Percentiles rank a stretch among this genome's conserved stretches.
Conservation (phyloP, 345 rosid species). For the Gossypium longicalyx region DNA sequence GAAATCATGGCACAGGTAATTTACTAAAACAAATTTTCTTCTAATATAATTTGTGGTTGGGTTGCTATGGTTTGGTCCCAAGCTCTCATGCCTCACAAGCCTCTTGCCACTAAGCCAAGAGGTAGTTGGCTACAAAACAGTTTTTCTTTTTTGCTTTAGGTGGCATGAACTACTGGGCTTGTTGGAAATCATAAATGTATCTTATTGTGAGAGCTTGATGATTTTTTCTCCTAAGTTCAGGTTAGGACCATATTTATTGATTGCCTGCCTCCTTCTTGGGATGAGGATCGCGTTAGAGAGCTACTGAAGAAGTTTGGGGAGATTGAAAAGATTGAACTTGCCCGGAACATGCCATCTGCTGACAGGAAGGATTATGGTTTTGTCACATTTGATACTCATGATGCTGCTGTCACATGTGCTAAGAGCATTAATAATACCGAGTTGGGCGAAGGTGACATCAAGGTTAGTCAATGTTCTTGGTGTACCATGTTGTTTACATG, state of each 20-base stretch:
- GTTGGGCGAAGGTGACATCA: constrained; percentile 73
- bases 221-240: constrained; percentile 36
- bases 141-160: neutral
- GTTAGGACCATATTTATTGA: constrained; percentile 91
- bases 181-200: neutral
- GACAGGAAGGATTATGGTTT: constrained; percentile 96
- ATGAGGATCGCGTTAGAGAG: constrained; percentile 74
- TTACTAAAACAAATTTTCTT: constrained; percentile 8
- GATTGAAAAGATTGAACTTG: constrained; percentile 92
- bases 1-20: constrained; percentile 97
- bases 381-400: constrained; percentile 89
- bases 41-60: neutral
- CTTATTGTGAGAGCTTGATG: neutral
- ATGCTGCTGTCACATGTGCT: constrained; percentile 86
- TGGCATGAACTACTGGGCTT: neutral
- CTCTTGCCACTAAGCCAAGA: neutral
- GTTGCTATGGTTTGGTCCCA: neutral
- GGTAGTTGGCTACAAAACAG: neutral
- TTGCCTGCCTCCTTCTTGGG: constrained; percentile 90
- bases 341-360: constrained; percentile 96
- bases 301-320: constrained; percentile 69
- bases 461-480: constrained; percentile 41
- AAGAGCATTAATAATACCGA: constrained; percentile 89
- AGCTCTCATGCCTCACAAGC: neutral
- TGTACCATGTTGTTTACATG: neutral